Evolutionary conservation across 202 grass and related monocot genomes (phyloP).

Genomic region (Alloteropsis angusta): DNA sequence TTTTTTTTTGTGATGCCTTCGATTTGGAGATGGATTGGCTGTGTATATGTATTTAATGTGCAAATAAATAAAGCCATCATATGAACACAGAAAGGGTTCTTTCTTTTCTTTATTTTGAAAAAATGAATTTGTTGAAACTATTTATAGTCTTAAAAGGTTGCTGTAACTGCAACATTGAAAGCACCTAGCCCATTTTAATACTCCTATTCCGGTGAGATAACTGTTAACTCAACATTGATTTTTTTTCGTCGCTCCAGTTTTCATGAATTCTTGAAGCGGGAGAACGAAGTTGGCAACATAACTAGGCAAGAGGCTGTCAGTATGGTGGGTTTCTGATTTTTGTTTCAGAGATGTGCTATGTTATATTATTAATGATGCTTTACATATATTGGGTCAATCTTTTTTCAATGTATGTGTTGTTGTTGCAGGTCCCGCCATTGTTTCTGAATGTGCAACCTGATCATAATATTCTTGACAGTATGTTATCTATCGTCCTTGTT

Average conservation of each 20-base stretch:
- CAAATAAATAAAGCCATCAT: neutral
- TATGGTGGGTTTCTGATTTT: conserved; percentile 59
- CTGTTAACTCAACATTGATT: conserved; percentile 5
- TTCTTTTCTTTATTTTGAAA: neutral
- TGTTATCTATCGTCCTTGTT: conserved; percentile 19
- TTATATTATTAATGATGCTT: conserved; percentile 14
- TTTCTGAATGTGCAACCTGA: conserved; percentile 90
- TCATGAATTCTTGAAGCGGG: conserved; percentile 89
- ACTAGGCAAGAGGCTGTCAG: conserved; percentile 99
- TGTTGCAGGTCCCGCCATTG: conserved; percentile 82
- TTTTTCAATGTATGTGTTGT: neutral
- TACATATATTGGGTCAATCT: neutral
- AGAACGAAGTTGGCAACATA: conserved; percentile 97
- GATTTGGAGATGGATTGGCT: neutral
- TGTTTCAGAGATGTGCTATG: neutral
- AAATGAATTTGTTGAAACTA: neutral
- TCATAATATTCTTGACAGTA: conserved; percentile 96
- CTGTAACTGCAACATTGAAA: neutral
- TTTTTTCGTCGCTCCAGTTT: conserved; percentile 35
- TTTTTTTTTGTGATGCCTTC: neutral
- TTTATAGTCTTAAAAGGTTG: neutral
- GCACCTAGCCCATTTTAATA: conserved; percentile 2
- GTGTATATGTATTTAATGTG: neutral
- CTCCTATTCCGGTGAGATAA: conserved; percentile 16
- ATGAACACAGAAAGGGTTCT: neutral